Conservation (phyloP, 805 yeast genomes). For the Candida coleopterorum region DNA sequence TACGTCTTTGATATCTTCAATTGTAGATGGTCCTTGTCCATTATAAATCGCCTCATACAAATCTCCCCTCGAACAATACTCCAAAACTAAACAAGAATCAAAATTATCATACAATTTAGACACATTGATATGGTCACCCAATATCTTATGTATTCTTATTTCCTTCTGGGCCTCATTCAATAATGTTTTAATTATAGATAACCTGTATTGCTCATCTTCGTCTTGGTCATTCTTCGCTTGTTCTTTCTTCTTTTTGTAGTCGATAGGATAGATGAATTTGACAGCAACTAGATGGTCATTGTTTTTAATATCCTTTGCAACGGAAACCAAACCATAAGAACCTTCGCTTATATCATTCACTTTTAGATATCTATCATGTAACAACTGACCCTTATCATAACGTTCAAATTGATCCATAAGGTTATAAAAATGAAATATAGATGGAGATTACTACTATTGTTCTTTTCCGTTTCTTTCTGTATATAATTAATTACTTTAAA, state of each 20-base stretch:
- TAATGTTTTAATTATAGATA: conserved; percentile 25
- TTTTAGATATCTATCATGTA: conserved; percentile 61
- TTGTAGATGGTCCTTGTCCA: conserved; percentile 57
- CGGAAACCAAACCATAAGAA: conserved; percentile 85
- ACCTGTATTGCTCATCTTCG: conserved; percentile 16
- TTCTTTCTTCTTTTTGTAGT: conserved; percentile 26
- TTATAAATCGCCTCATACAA: conserved; percentile 72
- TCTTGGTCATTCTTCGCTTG: not conserved
- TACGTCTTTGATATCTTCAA: conserved; percentile 52
- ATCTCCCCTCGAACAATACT: conserved; percentile 85
- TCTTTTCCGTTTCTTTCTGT: too few relatives aligned
- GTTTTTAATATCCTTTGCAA: conserved; percentile 65
- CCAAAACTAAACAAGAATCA: conserved; percentile 56
- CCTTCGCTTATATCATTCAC: conserved; percentile 83
- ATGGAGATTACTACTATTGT: too few relatives aligned
- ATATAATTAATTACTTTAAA: too few relatives aligned
- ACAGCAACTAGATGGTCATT: conserved; percentile 65
- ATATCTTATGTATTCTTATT: conserved; percentile 56
- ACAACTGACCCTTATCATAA: conserved; percentile 39
- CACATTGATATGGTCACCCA: conserved; percentile 49
- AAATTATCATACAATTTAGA: conserved; percentile 45
- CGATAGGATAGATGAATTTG: conserved; percentile 69
- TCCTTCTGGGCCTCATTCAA: conserved; percentile 63
- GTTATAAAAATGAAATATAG: not conserved
- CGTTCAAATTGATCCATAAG: conserved; percentile 36